Base-by-base conservation (phyloP, 345 rosid genomes). In the Cardamine occulta region DNA sequence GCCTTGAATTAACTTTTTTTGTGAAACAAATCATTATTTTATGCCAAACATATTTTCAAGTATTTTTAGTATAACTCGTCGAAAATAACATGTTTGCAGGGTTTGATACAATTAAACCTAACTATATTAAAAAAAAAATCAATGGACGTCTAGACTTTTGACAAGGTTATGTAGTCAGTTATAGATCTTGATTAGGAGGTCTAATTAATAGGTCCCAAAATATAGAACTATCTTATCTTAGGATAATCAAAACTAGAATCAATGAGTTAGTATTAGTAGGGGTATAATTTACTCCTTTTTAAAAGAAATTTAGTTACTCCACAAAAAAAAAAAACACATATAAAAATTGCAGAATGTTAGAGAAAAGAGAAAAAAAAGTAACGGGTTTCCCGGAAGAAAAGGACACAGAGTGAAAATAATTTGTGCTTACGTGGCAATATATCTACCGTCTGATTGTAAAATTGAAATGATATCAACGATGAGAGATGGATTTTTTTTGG, bases 301-400 rank as follows among this genome's bases (percentile, higher is more conserved):
- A 4, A 42, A 69, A 53, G 21, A 63, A 34, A 35, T 7, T 44
- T 26, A 29, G n/a, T 21, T 45, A 48, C 63, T 61, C 18, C n/a
- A 21, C 10, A 34, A 1, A 34, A 5, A 53, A 45, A 34, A 8
- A 53, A 44, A n/a, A n/a, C n/a, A 45, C 2, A 52, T 18, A 35
- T 40, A 51, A 14, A 52, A 37, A 19, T 44, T 45, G 53, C 60
- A 45, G 3, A 21, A 69, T 40, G 44, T 18, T n/a, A 66, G 64
- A 40, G 31, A 45, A 53, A 40, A 52, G 19, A 9, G 6, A 39
- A 7, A 64, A 26, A 56, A 13, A 59, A 17, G 34, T 14, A 35
- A 61, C 79, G 90, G 79, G 82, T 83, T 86, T 85, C 74, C 77
- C 78, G 87, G 94, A 80, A 53, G 72, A 77, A 81, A 83, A 84